phyloP scores from a whole-genome alignment of 164 flowering plant species.

The Litsea cubeba region DNA sequence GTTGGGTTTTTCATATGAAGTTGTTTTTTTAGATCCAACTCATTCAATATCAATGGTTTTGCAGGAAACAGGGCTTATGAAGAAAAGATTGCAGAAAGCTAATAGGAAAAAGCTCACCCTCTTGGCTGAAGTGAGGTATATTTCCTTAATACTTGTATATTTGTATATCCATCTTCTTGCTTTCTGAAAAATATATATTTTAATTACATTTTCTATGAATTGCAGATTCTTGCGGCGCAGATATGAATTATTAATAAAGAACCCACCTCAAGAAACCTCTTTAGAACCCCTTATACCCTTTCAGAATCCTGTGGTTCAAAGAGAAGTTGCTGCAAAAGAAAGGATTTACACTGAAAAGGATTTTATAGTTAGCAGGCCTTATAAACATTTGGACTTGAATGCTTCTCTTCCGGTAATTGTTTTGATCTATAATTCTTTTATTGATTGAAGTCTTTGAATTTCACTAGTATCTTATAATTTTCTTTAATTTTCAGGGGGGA shows the following conservation, averaged over 20 bases:
- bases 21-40: no score
- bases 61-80: constrained; percentile 58
- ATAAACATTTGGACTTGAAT: constrained; percentile 60
- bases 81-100: constrained; percentile 34
- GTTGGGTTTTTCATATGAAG: no score
- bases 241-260: constrained; percentile 33
- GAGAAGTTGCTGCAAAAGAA: constrained; percentile 3
- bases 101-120: constrained; percentile 45
- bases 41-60: background rate
- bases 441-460: background rate
- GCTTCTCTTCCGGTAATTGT: constrained; percentile 24
- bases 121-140: constrained; percentile 72
- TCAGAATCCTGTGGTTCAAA: constrained; percentile 6
- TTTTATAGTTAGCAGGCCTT: constrained; percentile 12
- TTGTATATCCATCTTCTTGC: background rate
- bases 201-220: background rate
- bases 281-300: constrained; percentile 14
- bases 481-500: constrained; percentile 32
- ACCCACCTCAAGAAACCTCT: constrained; percentile 16
- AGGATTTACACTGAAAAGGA: constrained; percentile 13
- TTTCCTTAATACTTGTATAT: background rate
- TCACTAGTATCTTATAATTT: background rate
- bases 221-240: constrained; percentile 56
- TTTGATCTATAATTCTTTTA: background rate
- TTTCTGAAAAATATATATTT: background rate